Base-by-base conservation (phyloP, 148 eudicot species). In the Camellia lanceoleosa region DNA sequence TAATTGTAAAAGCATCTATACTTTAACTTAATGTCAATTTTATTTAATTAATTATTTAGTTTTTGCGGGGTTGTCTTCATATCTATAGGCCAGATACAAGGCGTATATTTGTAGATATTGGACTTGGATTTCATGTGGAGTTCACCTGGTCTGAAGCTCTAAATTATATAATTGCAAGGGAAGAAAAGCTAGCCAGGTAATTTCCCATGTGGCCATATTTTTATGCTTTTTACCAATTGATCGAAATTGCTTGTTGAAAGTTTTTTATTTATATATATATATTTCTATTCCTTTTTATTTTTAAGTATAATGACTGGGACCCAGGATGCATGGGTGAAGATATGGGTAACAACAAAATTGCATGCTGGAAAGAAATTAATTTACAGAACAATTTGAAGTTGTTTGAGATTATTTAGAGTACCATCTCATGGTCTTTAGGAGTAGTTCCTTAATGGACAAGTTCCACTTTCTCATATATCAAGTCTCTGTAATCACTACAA, bases 81-180 rank as follows among this genome's bases (percentile, higher is more conserved):
- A 72, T 77, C 84, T 84, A 79, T 90, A 95, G 96, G 77, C 97
- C 94, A 80, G 94, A 95, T 78, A 92, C 97, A 74, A 85, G 87
- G 44, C 92, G 69, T 71, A 95, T 95, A 85, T 93, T 87, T 89
- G 97, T 95, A 23, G 97, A 95, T 80, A 84, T 93, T 82, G 98
- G 98, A 72, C 91, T 91, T 72, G 97, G 98, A 65, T 95, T 95
- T 84, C 93, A 93, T 80, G 97, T 93, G 61, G 97, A 95, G 84
- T 91, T 95, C 86, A 91, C 96, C 20, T 95, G 97, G 97, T 84
- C 92, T 77, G 98, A 95, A 91, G 98, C 98, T 81, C 65, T 95
- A 75, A 83, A 77, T 5, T 90, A 74, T 78, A 95, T 95, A 55
- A 67, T 90, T 64, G 87, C 89, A 14, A 90, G 92, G 82, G 98